Evolutionary conservation across 768 basidiomycete genomes (phyloP), one percentile per base, ranked within the genome.

Genomic region (Chalciporus chontae): DNA sequence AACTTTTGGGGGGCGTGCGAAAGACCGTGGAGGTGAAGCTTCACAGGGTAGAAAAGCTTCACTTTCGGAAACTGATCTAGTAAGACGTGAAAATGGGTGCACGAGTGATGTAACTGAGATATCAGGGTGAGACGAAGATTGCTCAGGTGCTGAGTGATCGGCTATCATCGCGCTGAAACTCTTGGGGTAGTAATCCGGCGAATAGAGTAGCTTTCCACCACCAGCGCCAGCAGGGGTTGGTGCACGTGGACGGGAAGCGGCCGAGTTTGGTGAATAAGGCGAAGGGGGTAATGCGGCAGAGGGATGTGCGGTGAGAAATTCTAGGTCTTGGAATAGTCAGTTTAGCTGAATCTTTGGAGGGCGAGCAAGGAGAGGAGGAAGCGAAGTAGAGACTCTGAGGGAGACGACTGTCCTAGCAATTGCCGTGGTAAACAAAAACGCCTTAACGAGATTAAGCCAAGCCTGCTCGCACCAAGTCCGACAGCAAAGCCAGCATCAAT

Each of bases 1-100:
- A 24, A 63, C 67, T 66, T 75, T 77, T 34, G 71, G 74, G 43
- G 70, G 74, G 51, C 66, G 76, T 61, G 69, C 71, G 67, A 72
- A 77, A 48, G 58, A 66, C 34, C 32, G 68, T 40, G 57, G 68
- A 54, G 54, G 69, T 39, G 61, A 66, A 44, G 67, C 65, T 41
- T 76, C 73, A 34, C 66, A 66, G 24, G 56, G 64, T 52, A 67
- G 71, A 40, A 58, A 71, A 52, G 66, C 68, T 39, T 71, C 77
- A 55, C 62, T 64, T 44, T 74, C 75, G 31, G 71, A 74, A 34
- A 65, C 68, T 43, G 72, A 69, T 53, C 70, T 72, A 34, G 68
- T 64, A 19, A 73, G 62, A 51, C 69, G 73, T 43, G 61, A 58
- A 23, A 62, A 61, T 1, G 63, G 63, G 42, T 55, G 58, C 23